Base-by-base conservation (phyloP, 2,329 filamentous ascomycete species). In the Endocalyx cinctus region DNA sequence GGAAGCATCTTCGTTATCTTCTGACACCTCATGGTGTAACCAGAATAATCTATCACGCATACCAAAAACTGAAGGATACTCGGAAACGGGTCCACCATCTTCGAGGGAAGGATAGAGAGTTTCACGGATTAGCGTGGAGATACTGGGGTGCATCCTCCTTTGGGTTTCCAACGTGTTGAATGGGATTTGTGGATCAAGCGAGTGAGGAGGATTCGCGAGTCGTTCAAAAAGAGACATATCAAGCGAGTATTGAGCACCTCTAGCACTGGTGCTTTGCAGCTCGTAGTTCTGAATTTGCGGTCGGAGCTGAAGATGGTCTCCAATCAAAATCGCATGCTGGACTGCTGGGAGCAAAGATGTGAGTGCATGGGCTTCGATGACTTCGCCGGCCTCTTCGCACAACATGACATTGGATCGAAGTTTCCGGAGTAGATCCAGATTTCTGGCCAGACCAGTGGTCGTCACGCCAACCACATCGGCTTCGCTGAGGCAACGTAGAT, bases 321-420 rank as follows among this genome's bases (percentile, higher is more conserved):
- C 78, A 25, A 83, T 82, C 11, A 77, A 63, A 13, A 84, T 74
- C 5, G 66, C 58, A 37, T 85, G 79, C 49, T 84, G 68, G 0
- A 82, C 51, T 0, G 68, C 67, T 0, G 78, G 77, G 0, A 81
- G 58, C 4, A 84, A 51, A 0, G 79, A 68, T 0, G 75, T 74
- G 1, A 84, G 50, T 3, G 74, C 59, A 38, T 84, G 79, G 0
- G 74, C 64, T 50, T 86, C 82, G 19, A 84, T 60, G 0, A 85
- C 74, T 41, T 86, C 80, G 0, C 72, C 81, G 2, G 81, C 81
- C 47, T 86, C 81, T 50, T 86, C 81, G 20, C 75, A 82, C 1
- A 85, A 51, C 12, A 85, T 52, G 0, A 82, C 69, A 39, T 81
- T 80, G 19, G 62, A 59, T 6, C 57, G 48, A 2, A 81, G 38